phyloP scores from a whole-genome alignment of 2,329 filamentous ascomycete species.

The Colletotrichum neosansevieriae region DNA sequence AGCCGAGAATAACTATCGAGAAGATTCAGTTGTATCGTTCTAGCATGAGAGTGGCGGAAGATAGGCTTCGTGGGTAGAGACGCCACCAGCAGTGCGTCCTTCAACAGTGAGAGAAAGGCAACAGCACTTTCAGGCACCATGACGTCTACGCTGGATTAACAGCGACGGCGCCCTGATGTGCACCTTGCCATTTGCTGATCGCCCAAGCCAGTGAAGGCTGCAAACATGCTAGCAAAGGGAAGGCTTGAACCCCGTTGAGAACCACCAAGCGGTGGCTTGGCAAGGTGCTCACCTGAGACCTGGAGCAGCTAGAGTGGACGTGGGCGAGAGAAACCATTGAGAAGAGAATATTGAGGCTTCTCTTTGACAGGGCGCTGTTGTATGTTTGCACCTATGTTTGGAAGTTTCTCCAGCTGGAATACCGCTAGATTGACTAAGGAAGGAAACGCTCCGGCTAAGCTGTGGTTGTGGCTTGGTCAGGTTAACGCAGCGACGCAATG shows the following conservation, averaged over 20 bases:
- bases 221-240: constrained; percentile 17
- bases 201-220: constrained; percentile 2
- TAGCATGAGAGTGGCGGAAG: constrained; percentile 11
- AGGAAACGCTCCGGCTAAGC: background rate
- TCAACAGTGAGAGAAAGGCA: background rate
- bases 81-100: constrained; percentile 15
- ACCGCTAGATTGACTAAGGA: background rate
- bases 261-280: constrained; percentile 30
- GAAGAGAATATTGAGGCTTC: constrained; percentile 1
- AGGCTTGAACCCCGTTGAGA: constrained; percentile 7
- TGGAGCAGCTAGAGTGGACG: constrained; percentile 1
- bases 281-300: constrained; percentile 37
- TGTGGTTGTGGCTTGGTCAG: constrained; percentile 15
- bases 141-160: background rate
- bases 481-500: constrained; percentile 3
- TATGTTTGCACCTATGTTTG: constrained; percentile 15
- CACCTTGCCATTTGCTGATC: constrained; percentile 4
- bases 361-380: constrained; percentile 32
- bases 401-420: constrained; percentile 21
- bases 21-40: background rate
- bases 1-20: background rate
- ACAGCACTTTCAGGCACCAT: constrained; percentile 10
- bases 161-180: constrained; percentile 23
- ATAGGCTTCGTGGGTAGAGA: constrained; percentile 1
- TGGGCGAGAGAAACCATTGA: constrained; percentile 16